Conservation (phyloP, 108 stramenopile genomes). For the Nitzschia inconspicua region DNA sequence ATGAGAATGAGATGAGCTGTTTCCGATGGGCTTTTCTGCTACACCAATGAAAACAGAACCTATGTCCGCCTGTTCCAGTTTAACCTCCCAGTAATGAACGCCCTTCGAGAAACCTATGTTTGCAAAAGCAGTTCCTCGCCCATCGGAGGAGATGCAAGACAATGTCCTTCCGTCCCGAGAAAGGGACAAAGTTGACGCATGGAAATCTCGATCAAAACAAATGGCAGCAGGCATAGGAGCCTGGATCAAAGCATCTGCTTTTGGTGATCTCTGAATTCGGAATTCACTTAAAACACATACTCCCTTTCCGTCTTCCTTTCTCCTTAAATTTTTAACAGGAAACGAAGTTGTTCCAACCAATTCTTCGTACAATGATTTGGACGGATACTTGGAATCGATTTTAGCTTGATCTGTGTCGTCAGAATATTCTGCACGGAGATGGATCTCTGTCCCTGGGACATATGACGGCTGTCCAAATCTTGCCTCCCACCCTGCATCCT, state of each 20-base stretch:
- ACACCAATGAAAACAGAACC: conserved; percentile 93
- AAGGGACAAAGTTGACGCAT: conserved; percentile 65
- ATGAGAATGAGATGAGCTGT: conserved; percentile 41
- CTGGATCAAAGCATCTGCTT: conserved; percentile 8
- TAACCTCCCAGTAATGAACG: conserved; percentile 95
- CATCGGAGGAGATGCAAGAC: conserved; percentile 66
- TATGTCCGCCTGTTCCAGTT: conserved; percentile 87
- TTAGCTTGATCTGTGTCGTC: conserved; percentile 1
- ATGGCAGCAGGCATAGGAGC: conserved; percentile 52
- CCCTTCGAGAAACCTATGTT: conserved; percentile 85
- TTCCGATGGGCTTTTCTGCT: conserved; percentile 79
- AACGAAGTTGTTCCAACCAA: conserved; percentile 52
- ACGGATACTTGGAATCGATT: conserved; percentile 22
- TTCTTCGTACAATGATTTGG: conserved; percentile 56
- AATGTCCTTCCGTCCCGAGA: conserved; percentile 66
- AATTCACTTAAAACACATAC: conserved; percentile 64
- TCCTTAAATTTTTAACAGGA: conserved; percentile 46
- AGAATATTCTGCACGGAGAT: conserved; percentile 24
- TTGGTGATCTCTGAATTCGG: conserved; percentile 40
- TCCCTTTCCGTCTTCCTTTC: conserved; percentile 44
- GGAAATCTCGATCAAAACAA: conserved; percentile 65
- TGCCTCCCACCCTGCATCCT: conserved; percentile 83
- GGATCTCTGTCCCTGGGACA: conserved; percentile 58
- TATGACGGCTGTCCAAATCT: conserved; percentile 83
- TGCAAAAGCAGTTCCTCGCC: conserved; percentile 73